Evolutionary conservation across 2,329 filamentous ascomycete species (phyloP).

Genomic region (Lecanicillium sp.): DNA sequence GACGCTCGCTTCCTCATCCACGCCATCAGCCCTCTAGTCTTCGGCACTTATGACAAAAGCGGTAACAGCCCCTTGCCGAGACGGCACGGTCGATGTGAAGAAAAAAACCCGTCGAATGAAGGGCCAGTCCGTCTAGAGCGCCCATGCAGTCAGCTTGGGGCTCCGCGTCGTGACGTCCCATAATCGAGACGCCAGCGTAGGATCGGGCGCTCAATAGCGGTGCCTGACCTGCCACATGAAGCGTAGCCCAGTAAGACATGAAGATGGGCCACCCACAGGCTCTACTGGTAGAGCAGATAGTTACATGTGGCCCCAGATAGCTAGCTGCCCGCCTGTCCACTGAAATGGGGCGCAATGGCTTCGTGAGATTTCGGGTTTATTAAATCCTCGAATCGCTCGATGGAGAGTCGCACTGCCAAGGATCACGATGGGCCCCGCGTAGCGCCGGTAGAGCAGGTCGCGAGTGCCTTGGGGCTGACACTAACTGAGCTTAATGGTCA

Average conservation of each 20-base stretch:
- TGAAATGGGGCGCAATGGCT: not conserved
- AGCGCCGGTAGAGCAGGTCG: not conserved
- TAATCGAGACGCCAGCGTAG: not conserved
- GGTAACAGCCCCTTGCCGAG: not conserved
- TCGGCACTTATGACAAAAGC: no score
- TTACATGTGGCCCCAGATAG: no score
- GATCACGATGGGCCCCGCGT: not conserved
- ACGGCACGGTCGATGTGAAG: no score
- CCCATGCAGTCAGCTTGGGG: not conserved
- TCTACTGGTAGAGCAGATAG: no score
- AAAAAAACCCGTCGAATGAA: not conserved
- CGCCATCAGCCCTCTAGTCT: not conserved
- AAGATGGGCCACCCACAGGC: no score
- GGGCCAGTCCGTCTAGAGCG: no score
- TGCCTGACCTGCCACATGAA: constrained; percentile 3
- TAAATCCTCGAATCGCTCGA: constrained; percentile 12
- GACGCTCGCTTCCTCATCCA: not conserved
- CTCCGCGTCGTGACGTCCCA: not conserved
- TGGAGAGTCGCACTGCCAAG: not conserved
- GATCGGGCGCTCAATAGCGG: not conserved
- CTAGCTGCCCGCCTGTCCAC: not conserved
- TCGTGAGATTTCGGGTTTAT: constrained; percentile 9
- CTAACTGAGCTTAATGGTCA: not conserved
- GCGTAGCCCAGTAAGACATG: constrained; percentile 12
- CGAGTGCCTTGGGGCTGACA: not conserved